Evolutionary conservation across 352 stramenopile genomes (phyloP), one percentile per base, ranked within the genome.

Genomic region (Globisporangium nunn): DNA sequence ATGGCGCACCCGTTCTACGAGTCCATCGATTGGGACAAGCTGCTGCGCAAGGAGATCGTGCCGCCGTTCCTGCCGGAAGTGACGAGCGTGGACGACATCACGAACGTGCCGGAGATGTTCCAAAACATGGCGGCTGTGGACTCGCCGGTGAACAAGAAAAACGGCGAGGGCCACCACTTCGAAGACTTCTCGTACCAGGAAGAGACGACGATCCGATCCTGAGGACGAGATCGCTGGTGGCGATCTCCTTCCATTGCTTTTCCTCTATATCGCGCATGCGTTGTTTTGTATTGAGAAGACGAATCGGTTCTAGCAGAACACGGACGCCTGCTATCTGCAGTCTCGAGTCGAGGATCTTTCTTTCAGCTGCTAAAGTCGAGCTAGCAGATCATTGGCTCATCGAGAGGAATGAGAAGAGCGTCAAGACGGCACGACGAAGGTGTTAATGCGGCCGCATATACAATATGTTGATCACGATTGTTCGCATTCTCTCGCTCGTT

Each of bases 181-280:
- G 85, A 95, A 55, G 84, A 95, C 70, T 95, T 95, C 62, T 91
- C 82, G 56, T 95, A 92, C 68, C 83, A 93, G 60, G 85, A 93
- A 72, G 82, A 95, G 23, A 56, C 52, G 23, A 47, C 47, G 43
- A 73, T 67, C 54, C 59, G 59, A 23, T 52, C 51, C 46, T 59
- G 47, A 59, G 37, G 44, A 1, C 23, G 23, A 23, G 23, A 23
- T 23, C 23, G 23, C 23, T 23, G 23, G 23, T 23, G 23, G 23
- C 23, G 23, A 23, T 23, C 23, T 23, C 23, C 23, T 23, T 23
- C 23, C 23, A 1, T 23, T 23, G 23, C 23, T 23, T 23, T 23
- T 23, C 23, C 23, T 23, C 23, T 23, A 23, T 23, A 23, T 23
- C 10, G 35, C 7, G 35, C 35, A 11, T 40, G 35, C 10, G 35